A percentile compares a stretch with the other conserved stretches of the same genome.
phyloP scores from a whole-genome alignment of 768 basidiomycete genomes.

The Amylocystis lapponica region DNA sequence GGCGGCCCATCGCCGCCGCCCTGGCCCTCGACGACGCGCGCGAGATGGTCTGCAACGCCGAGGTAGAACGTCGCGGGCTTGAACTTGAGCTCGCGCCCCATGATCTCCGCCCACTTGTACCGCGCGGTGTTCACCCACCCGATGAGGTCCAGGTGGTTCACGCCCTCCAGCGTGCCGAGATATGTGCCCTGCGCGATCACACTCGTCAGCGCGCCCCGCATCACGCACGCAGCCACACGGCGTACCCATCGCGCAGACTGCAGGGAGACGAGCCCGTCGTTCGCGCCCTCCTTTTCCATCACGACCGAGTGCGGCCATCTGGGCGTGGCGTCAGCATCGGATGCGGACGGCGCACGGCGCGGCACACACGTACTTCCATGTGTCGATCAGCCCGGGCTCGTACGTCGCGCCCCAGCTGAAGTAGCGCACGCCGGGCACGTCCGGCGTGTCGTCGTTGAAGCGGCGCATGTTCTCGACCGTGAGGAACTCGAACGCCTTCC shows the following conservation, averaged over 20 bases:
- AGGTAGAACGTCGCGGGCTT: constrained; percentile 90
- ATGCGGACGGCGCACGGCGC: no score
- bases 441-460: constrained; percentile 85
- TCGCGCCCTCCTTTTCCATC: constrained; percentile 81
- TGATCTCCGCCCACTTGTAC: constrained; percentile 86
- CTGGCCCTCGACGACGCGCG: constrained; percentile 67
- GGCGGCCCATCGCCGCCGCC: neutral
- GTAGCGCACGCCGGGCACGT: constrained; percentile 75
- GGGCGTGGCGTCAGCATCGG: no score
- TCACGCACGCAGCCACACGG: constrained; percentile 1
- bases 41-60: constrained; percentile 73
- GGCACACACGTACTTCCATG: constrained; percentile 54
- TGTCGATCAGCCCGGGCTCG: constrained; percentile 85
- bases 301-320: constrained; percentile 77
- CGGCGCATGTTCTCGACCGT: constrained; percentile 78
- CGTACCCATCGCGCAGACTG: constrained; percentile 79
- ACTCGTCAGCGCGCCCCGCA: no score
- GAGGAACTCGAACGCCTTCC: constrained; percentile 86
- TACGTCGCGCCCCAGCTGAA: constrained; percentile 95
- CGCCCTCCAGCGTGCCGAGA: constrained; percentile 84
- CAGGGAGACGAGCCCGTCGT: constrained; percentile 91
- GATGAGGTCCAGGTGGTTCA: constrained; percentile 89
- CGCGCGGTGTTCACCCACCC: constrained; percentile 91
- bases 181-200: constrained; percentile 67
- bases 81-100: constrained; percentile 87